Conservation (phyloP, 2,329 filamentous ascomycete genomes). For the Alternaria triticina region DNA sequence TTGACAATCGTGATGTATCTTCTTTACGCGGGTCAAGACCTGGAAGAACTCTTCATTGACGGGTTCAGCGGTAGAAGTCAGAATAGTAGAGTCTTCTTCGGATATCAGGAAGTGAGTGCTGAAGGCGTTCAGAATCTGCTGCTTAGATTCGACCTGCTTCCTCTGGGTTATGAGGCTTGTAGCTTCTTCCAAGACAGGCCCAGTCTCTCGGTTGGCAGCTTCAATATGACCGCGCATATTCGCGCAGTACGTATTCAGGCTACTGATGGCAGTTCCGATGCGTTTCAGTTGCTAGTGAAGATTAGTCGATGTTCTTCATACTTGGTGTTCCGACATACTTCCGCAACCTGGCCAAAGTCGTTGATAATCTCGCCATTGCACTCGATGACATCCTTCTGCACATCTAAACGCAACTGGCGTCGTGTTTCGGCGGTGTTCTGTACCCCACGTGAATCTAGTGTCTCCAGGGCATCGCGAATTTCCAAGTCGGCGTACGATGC, state of each 20-base stretch:
- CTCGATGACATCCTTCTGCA: conserved; percentile 91
- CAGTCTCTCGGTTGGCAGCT: conserved; percentile 76
- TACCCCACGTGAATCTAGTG: conserved; percentile 75
- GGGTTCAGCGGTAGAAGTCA: conserved; percentile 80
- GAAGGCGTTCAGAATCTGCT: conserved; percentile 78
- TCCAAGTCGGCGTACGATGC: conserved; percentile 92
- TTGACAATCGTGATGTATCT: conserved; percentile 87
- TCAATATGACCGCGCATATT: conserved; percentile 80
- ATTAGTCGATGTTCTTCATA: conserved; percentile 29
- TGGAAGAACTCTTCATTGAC: conserved; percentile 87
- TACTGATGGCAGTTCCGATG: conserved; percentile 79
- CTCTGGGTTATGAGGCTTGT: conserved; percentile 74
- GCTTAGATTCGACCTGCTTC: conserved; percentile 77
- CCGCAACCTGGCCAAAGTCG: conserved; percentile 88
- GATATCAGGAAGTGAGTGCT: conserved; percentile 83
- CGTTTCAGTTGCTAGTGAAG: conserved; percentile 76
- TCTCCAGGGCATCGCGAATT: conserved; percentile 81
- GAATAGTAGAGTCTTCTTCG: conserved; percentile 75
- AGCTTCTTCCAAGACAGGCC: conserved; percentile 78
- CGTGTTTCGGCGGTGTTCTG: conserved; percentile 79
- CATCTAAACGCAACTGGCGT: conserved; percentile 77
- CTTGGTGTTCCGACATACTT: conserved; percentile 49
- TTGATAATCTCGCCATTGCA: conserved; percentile 88
- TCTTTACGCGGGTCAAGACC: conserved; percentile 78
- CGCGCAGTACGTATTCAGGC: conserved; percentile 78